Evolutionary conservation across 352 stramenopile genomes (phyloP).

Genomic region (Phytophthora tentaculata): DNA sequence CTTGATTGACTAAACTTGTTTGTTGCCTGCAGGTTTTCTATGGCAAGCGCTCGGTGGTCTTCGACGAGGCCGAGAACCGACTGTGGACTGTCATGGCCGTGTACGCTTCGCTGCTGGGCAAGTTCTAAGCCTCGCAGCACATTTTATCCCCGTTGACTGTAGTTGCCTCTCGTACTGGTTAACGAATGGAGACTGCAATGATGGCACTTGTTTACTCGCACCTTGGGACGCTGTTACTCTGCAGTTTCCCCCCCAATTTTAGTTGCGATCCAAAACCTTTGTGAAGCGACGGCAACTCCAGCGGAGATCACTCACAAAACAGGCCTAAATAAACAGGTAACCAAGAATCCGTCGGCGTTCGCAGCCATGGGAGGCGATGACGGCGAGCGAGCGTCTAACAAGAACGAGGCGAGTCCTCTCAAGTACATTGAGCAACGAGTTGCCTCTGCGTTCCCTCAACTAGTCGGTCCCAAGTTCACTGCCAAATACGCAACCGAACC

Average conservation of each 20-base stretch:
- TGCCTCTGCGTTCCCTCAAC: constrained; percentile 62
- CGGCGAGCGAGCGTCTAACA: constrained; percentile 34
- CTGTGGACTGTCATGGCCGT: constrained; percentile 99
- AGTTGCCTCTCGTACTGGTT: constrained; percentile 10
- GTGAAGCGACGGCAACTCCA: constrained; percentile 27
- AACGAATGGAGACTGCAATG: constrained; percentile 27
- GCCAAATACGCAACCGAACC: constrained; percentile 84
- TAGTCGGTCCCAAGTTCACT: constrained; percentile 76
- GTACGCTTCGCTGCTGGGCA: constrained; percentile 61
- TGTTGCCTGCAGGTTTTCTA: constrained; percentile 90
- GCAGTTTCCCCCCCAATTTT: constrained; percentile 5
- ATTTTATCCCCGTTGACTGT: constrained; percentile 13
- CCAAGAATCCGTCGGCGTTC: too few species aligned
- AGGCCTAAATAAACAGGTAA: background rate
- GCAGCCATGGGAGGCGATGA: constrained; percentile 60
- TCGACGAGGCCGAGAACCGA: constrained; percentile 97
- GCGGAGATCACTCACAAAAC: constrained; percentile 6
- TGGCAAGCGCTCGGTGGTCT: constrained; percentile 94
- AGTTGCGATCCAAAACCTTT: constrained; percentile 23
- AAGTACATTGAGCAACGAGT: constrained; percentile 89
- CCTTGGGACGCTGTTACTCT: constrained; percentile 16
- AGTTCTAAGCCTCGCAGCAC: constrained; percentile 27
- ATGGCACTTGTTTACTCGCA: constrained; percentile 5
- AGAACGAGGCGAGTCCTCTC: constrained; percentile 77
- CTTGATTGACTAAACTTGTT: background rate